These are phyloP conservation scores for Wallacemonas sp. DNA, from an alignment of 208 protist genomes.

Conservation along the genomic window DNA sequence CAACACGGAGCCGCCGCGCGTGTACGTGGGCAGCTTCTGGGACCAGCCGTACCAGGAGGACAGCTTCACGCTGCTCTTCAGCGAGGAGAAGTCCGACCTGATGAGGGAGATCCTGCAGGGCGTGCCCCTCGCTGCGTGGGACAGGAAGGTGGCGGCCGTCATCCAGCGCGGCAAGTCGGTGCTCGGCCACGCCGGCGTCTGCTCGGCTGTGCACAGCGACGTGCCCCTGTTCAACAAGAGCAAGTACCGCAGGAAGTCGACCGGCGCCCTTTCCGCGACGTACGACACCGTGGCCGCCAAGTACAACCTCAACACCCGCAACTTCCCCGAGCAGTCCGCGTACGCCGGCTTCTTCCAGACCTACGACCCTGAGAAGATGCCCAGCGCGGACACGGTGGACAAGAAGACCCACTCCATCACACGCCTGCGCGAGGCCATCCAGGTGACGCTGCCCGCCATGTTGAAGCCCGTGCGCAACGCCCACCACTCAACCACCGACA, in stretches of 20 bases:
- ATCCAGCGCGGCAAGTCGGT: constrained; percentile 88
- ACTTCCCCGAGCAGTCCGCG: constrained; percentile 50
- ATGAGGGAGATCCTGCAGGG: constrained; percentile 76
- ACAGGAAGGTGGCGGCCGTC: constrained; percentile 91
- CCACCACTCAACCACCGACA: constrained; percentile 23
- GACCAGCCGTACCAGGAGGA: constrained; percentile 77
- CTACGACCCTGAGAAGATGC: constrained; percentile 65
- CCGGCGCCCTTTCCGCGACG: constrained; percentile 48
- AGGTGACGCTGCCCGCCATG: constrained; percentile 56
- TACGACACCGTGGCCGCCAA: constrained; percentile 59
- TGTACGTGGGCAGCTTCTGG: constrained; percentile 97
- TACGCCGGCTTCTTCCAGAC: constrained; percentile 66
- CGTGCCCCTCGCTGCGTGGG: constrained; percentile 80
- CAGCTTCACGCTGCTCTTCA: constrained; percentile 71
- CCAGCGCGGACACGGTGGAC: constrained; percentile 63
- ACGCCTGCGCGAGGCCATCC: constrained; percentile 50
- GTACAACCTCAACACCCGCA: constrained; percentile 60
- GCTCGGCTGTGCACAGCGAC: constrained; percentile 66
- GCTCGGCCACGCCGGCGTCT: constrained; percentile 85
- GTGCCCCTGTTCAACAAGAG: constrained; percentile 84
- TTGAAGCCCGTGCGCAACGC: constrained; percentile 47
- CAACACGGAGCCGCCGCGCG: constrained; percentile 94
- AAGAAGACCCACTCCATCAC: constrained; percentile 53
- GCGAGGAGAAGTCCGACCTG: constrained; percentile 84
- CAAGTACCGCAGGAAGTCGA: constrained; percentile 63